These are phyloP conservation scores for Ceratobasidium sp. DNA, from an alignment of 1,284 basidiomycete species.

Conservation along the genomic window DNA sequence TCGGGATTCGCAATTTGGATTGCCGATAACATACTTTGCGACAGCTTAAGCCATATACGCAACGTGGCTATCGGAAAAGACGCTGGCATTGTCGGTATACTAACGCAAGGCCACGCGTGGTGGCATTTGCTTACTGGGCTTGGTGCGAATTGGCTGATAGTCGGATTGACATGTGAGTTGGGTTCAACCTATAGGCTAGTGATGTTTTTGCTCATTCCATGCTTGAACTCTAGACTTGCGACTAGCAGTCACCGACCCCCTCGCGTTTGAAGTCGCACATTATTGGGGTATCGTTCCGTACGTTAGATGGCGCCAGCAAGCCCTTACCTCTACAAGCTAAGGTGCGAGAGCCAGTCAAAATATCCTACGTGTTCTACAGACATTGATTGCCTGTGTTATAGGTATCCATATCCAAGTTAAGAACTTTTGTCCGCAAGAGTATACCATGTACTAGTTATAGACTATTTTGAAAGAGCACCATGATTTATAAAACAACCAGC, in stretches of 20 bases:
- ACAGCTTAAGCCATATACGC: constrained; percentile 53
- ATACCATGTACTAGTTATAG: constrained; percentile 4
- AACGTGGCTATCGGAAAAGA: constrained; percentile 21
- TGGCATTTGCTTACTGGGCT: constrained; percentile 68
- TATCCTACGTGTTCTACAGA: neutral
- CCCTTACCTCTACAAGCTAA: neutral
- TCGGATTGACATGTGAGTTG: constrained; percentile 58
- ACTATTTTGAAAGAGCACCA: too few relatives aligned
- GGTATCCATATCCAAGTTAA: neutral
- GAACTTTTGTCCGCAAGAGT: neutral
- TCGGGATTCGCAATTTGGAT: constrained; percentile 66
- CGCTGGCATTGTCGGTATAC: constrained; percentile 46
- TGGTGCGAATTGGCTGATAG: constrained; percentile 62
- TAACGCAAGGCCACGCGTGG: constrained; percentile 60
- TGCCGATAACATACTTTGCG: constrained; percentile 66
- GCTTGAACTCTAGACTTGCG: constrained; percentile 10
- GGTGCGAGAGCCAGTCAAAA: neutral
- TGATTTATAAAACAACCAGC: too few relatives aligned
- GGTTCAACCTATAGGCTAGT: constrained; percentile 55
- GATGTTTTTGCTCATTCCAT: neutral
- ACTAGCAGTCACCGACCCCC: constrained; percentile 40
- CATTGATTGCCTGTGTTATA: neutral
- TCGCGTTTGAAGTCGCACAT: constrained; percentile 35
- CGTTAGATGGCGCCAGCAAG: constrained; percentile 33
- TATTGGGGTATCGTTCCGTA: constrained; percentile 40